phyloP scores from a whole-genome alignment of 2,329 filamentous ascomycete species.

The Diaporthe sp. region DNA sequence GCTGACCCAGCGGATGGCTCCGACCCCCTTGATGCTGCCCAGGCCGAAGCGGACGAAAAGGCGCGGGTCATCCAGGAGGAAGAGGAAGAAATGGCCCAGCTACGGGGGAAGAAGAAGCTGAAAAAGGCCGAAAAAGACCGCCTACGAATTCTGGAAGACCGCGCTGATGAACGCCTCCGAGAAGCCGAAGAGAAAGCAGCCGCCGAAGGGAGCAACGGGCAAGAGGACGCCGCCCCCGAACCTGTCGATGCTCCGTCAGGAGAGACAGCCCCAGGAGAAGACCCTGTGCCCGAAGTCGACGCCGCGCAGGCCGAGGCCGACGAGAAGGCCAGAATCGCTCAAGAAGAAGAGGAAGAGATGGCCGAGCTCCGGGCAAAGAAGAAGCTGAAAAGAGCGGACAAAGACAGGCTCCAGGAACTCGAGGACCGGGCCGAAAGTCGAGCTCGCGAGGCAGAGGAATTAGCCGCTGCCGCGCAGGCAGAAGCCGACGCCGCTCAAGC shows the following conservation, averaged over 20 bases:
- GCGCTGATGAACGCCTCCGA: conserved; percentile 35
- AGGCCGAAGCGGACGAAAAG: conserved; percentile 38
- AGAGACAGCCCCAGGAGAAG: neutral
- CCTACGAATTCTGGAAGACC: conserved; percentile 24
- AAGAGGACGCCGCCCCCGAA: conserved; percentile 10
- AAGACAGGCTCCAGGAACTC: conserved; percentile 31
- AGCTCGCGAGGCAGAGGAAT: conserved; percentile 26
- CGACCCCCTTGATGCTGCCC: conserved; percentile 13
- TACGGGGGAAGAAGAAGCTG: conserved; percentile 33
- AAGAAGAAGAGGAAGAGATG: conserved; percentile 30
- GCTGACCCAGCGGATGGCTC: neutral
- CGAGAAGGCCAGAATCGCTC: conserved; percentile 19
- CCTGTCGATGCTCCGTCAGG: neutral
- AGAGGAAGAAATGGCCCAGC: conserved; percentile 37
- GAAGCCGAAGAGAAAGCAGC: conserved; percentile 35
- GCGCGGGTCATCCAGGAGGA: conserved; percentile 34
- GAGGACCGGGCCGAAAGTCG: conserved; percentile 9
- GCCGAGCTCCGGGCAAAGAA: conserved; percentile 17
- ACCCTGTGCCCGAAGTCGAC: conserved; percentile 9
- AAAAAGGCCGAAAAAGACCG: conserved; percentile 37
- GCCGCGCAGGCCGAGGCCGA: conserved; percentile 41
- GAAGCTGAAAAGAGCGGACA: conserved; percentile 25
- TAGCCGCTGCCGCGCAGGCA: conserved; percentile 16
- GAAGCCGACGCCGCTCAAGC: conserved; percentile 26
- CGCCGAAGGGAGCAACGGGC: neutral